Evolutionary conservation across 1,284 basidiomycete species (phyloP), one percentile per base, ranked within the genome.

Genomic region (Rhodotorula sp.): DNA sequence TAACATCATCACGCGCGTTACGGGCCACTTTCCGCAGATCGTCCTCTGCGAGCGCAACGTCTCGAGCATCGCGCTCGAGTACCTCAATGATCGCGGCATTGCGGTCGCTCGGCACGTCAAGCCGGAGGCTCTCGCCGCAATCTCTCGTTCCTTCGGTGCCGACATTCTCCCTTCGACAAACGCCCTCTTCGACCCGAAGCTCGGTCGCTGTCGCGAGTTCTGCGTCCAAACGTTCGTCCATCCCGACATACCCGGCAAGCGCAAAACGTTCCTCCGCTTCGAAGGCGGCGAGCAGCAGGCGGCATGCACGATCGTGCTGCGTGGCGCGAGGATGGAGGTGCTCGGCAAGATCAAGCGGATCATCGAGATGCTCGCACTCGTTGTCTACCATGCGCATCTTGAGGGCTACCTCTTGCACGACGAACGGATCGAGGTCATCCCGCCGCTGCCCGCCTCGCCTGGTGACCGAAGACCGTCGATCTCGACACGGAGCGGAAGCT

Each of bases 181-280:
- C 79, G 90, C 92, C 74, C 84, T 99, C 34, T 92, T 93, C 0
- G 62, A 64, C 39, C 51, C n/a, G 15, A 24, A 32, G 7, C 39
- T 65, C 32, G 96, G 96, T 1, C 89, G 95, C 74, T 98, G 94
- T 78, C 84, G 86, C n/a, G 86, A 87, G 36, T 95, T 94, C 79
- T 85, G 88, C 54, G 86, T 98, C 29, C 92, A 98, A 80, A 97
- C 95, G 0, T 98, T 91, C 80, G 93, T 97, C 76, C 93, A 98
- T 80, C 86, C 87, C 9, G 83, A 93, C 46, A 95, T 97, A 49
- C 92, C 94, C 13, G 93, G 91, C 22, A 86, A 86, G 51, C 85
- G 95, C 65, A 99, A 99, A 83, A 93, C 94, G 1, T 90, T 94
- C 78, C 94, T 99, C 91, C 89, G 95, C 2, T 97, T 99, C 78